Evolutionary conservation across 2,329 filamentous ascomycete genomes (phyloP).

Genomic region (Fusarium abutilonis): DNA sequence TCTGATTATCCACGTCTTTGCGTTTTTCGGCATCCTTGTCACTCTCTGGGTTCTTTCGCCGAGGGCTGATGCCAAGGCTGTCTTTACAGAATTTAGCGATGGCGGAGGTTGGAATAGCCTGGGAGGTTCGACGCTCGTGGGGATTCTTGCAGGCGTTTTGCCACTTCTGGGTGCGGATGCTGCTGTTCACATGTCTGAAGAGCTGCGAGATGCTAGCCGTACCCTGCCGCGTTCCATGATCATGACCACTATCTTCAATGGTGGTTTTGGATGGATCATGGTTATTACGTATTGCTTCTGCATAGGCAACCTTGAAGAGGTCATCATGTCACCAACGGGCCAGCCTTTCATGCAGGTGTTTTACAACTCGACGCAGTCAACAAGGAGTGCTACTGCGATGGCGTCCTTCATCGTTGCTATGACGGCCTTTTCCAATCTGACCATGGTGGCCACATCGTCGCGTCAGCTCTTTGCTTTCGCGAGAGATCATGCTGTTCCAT

Average conservation of each 20-base stretch:
- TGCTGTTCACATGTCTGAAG: constrained; percentile 40
- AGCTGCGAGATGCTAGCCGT: constrained; percentile 34
- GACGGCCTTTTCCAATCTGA: constrained; percentile 39
- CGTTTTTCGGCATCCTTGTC: constrained; percentile 36
- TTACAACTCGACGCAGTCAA: constrained; percentile 34
- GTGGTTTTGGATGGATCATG: constrained; percentile 41
- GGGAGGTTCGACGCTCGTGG: constrained; percentile 34
- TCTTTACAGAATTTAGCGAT: constrained; percentile 37
- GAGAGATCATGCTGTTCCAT: constrained; percentile 37
- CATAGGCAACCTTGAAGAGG: constrained; percentile 34
- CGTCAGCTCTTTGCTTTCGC: constrained; percentile 40
- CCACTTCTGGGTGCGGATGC: constrained; percentile 38
- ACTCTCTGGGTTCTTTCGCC: constrained; percentile 41
- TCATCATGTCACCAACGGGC: constrained; percentile 31
- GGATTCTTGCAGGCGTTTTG: constrained; percentile 34
- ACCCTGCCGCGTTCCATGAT: constrained; percentile 38
- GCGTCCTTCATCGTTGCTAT: constrained; percentile 35
- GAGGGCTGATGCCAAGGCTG: constrained; percentile 19
- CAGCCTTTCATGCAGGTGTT: constrained; percentile 42
- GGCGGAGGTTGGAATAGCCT: constrained; percentile 36
- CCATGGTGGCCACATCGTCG: constrained; percentile 37
- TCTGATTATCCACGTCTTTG: constrained; percentile 38
- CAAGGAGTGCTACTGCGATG: constrained; percentile 33
- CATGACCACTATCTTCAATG: constrained; percentile 35
- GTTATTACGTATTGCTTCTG: constrained; percentile 39